Percentiles rank a stretch among this genome's conserved stretches.
Conservation (phyloP, 768 basidiomycete species). For the Suillus subalutaceus region DNA sequence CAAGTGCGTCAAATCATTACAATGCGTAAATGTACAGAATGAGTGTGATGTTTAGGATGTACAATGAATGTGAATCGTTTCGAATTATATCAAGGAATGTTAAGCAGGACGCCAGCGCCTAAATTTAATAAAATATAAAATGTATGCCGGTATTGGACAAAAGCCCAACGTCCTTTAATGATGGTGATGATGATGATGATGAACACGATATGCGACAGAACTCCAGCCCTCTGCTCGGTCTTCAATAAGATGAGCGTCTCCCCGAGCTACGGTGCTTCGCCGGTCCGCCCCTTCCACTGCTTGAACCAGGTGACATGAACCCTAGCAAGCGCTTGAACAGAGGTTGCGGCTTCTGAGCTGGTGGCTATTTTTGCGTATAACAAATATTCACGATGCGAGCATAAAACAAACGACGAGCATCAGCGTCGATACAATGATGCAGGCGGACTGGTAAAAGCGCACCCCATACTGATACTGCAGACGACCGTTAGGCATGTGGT, state of each 20-base stretch:
- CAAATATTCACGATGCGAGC: slow-evolving; percentile 10
- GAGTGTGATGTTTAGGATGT: slow-evolving; percentile 1
- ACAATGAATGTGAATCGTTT: background rate
- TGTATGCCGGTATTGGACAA: background rate
- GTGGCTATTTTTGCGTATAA: slow-evolving; percentile 26
- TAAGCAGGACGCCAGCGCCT: background rate
- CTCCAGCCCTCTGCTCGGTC: background rate
- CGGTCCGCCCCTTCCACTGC: slow-evolving; percentile 27
- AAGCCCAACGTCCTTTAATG: too few species aligned
- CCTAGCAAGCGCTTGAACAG: slow-evolving; percentile 34
- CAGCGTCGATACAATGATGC: slow-evolving; percentile 19
- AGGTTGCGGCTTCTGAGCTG: slow-evolving; percentile 33
- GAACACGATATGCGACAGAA: background rate
- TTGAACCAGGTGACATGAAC: slow-evolving; percentile 29
- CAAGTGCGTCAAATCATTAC: background rate
- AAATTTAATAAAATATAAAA: background rate
- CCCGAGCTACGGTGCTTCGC: slow-evolving; percentile 13
- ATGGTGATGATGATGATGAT: too few species aligned
- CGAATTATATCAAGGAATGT: background rate
- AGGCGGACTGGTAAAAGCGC: slow-evolving; percentile 19
- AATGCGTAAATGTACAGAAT: slow-evolving; percentile 9
- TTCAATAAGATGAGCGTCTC: slow-evolving; percentile 29
- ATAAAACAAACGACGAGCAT: slow-evolving; percentile 15
- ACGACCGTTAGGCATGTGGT: slow-evolving; percentile 16
- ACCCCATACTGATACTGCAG: slow-evolving; percentile 34